phyloP scores from a whole-genome alignment of 177 flowering plant species.

The Vitis hybrid region DNA sequence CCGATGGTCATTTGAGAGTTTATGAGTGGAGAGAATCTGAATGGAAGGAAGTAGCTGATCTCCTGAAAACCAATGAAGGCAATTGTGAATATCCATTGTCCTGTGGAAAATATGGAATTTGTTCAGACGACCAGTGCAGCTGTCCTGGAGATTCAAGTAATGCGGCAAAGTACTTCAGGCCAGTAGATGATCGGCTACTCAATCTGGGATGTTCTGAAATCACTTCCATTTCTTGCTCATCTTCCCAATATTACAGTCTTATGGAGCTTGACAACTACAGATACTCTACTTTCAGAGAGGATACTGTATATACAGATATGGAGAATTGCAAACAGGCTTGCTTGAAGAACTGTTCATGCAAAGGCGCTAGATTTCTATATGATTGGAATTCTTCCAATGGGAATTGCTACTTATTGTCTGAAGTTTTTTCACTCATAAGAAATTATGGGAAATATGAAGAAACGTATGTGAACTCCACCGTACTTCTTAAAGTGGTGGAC shows the following conservation, averaged over 20 bases:
- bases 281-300: no score
- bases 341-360: conserved; percentile 11
- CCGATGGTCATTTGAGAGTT: no score
- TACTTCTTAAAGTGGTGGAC: no score
- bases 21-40: no score
- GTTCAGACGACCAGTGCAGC: conserved; percentile 7
- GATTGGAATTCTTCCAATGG: background rate
- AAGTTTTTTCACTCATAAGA: background rate
- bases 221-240: background rate
- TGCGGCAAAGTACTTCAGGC: conserved; percentile 1
- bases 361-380: conserved; percentile 12
- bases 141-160: background rate
- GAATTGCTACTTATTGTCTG: conserved; percentile 3
- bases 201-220: conserved; percentile 2
- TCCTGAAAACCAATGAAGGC: no score
- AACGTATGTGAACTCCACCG: no score
- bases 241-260: background rate
- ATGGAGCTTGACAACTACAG: background rate
- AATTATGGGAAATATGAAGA: no score
- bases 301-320: no score
- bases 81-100: background rate
- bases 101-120: conserved; percentile 13
- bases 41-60: no score
- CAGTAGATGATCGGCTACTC: background rate
- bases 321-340: conserved; percentile 11